Conservation (phyloP, 139 green algal genomes). For the Volvox africanus region DNA sequence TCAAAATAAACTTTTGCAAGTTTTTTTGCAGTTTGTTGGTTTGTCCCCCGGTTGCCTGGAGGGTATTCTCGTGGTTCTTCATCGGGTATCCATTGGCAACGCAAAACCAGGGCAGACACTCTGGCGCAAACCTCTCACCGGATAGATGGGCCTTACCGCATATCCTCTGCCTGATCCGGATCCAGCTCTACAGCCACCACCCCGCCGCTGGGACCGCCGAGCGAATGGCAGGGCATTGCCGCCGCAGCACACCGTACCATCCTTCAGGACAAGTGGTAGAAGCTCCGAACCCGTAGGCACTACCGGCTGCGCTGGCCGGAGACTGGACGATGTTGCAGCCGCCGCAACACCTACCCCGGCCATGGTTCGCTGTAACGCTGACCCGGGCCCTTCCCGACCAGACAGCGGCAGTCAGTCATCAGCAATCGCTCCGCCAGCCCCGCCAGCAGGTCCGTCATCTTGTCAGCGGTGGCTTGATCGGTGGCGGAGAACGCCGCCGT, state of each 20-base stretch:
- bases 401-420: neutral
- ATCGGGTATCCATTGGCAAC: too few relatives aligned
- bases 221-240: constrained; percentile 46
- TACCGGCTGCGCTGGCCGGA: too few relatives aligned
- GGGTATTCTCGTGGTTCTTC: too few relatives aligned
- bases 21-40: too few relatives aligned
- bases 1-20: too few relatives aligned
- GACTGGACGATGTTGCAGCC: too few relatives aligned
- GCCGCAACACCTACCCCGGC: too few relatives aligned
- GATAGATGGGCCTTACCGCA: constrained; percentile 4
- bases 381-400: too few relatives aligned
- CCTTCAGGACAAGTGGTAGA: constrained; percentile 38
- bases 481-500: constrained; percentile 52
- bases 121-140: too few relatives aligned
- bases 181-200: constrained; percentile 52
- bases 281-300: neutral
- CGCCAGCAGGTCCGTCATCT: constrained; percentile 36
- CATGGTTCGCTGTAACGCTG: too few relatives aligned
- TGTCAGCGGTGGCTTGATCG: constrained; percentile 39
- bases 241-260: constrained; percentile 47
- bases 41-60: too few relatives aligned
- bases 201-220: neutral
- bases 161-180: constrained; percentile 32
- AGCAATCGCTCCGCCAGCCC: neutral
- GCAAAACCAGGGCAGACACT: too few relatives aligned